A percentile compares a stretch with the other conserved stretches of the same genome.
phyloP scores from a whole-genome alignment of 2,329 filamentous ascomycete genomes.

The Beauveria sp. region DNA sequence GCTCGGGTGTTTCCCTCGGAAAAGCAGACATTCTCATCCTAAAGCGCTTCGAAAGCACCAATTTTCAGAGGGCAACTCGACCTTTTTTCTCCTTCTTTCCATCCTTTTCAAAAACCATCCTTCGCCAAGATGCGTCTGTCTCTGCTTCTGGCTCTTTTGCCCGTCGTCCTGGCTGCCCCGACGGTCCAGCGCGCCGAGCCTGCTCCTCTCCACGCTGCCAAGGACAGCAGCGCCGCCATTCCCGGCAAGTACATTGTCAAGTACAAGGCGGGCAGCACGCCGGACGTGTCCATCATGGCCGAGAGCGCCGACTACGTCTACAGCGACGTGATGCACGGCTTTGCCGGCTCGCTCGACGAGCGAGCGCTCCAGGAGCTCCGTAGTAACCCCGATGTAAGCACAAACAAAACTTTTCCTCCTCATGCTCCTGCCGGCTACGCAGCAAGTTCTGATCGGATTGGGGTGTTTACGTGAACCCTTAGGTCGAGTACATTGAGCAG shows the following conservation, averaged over 20 bases:
- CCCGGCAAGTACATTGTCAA: constrained; percentile 25
- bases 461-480: too few species aligned
- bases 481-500: constrained; percentile 33
- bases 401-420: background rate
- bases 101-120: too few species aligned
- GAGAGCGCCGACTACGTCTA: constrained; percentile 20
- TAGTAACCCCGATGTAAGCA: constrained; percentile 18
- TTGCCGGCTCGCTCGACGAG: constrained; percentile 18
- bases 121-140: constrained; percentile 17
- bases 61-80: background rate
- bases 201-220: constrained; percentile 20
- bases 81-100: background rate
- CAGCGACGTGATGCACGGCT: constrained; percentile 18
- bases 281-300: constrained; percentile 13
- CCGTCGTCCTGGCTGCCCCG: constrained; percentile 18
- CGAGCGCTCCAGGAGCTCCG: constrained; percentile 17
- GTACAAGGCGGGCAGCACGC: constrained; percentile 17
- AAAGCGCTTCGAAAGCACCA: background rate
- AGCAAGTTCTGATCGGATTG: too few species aligned
- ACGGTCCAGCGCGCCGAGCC: constrained; percentile 18
- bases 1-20: background rate
- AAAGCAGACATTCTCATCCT: background rate
- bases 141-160: constrained; percentile 18
- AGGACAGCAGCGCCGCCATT: constrained; percentile 14
- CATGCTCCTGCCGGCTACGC: too few species aligned